Base-by-base conservation (phyloP, 2,329 filamentous ascomycete genomes). In the Reticulascus tulasneorum region DNA sequence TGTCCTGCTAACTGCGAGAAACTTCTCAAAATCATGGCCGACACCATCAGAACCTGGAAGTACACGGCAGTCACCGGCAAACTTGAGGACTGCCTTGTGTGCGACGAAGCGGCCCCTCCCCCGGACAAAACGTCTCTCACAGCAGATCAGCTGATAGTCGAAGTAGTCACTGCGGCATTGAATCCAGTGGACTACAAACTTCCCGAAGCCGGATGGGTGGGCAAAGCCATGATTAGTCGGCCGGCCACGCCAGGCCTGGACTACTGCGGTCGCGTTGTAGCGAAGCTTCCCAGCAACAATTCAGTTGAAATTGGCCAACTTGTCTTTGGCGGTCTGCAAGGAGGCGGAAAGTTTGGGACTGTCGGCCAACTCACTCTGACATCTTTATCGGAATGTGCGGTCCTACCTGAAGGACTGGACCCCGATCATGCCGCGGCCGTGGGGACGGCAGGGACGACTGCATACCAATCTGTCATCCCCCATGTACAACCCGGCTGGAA, bases 141-240 rank as follows among this genome's bases (percentile, higher is more conserved):
- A 6, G 17, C 35, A 12, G 54, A 56, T 31, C 46, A 64, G 22
- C 53, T 68, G 20, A 56, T 72, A 17, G 51, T 75, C 35, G 50
- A 60, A 33, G 65, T 75, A 33, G 48, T 58, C 37, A 58, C 60
- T 44, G 58, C 63, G 1, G 53, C 59, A 4, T 50, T 71, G 23
- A 75, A 75, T 47, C 71, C 69, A 0, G 62, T 64, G 36, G 71
- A 75, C 51, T 64, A 64, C 60, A 74, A 74, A 41, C 26, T 70
- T 5, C 47, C 56, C 10, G 63, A 67, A 23, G 34, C 65, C 1
- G 59, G 59, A 7, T 2, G 67, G 16, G 43, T 62, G 19, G 54
- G 64, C 5, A 57, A 58, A n/a, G 21, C 35, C 15, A 28, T 42
- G 27, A n/a, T 33, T 18, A 23, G 23, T 3, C 19, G 19, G n/a